Evolutionary conservation across 768 basidiomycete genomes (phyloP), one percentile per base, ranked within the genome.

Genomic region (Hirschioporus abietinus): DNA sequence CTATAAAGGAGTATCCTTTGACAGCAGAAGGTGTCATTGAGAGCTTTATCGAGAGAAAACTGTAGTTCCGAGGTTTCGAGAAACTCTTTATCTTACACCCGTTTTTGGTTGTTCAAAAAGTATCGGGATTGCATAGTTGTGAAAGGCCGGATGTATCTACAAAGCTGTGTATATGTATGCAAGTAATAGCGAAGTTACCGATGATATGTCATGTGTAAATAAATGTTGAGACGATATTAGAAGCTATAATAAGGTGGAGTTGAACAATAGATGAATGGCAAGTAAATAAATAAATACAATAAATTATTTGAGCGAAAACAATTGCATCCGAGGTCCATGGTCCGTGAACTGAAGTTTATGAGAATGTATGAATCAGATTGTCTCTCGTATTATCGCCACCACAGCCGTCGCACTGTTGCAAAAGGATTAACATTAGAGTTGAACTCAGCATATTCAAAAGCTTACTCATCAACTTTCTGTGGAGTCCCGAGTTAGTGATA

Each of bases 381-480:
- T 85, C 74, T 93, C 91, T 30, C 84, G 84, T 63, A 91, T 87
- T 36, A 92, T 78, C 18, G 84, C 86, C 57, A 90, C 86, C 30
- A 91, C 76, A 20, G 91, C 86, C 0, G 90, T 63, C 52, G 62
- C 68, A 20, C 60, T 65, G 10, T 63, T 61, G 58, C 63, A 64
- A 20, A 62, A 66, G 35, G 18, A 9, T 66, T 63, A 15, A 26
- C 59, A 63, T 1, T 25, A 66, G 5, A 26, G 9, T 20, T 20
- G 17, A 26, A 63, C 58, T 58, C 34, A 60, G n/a, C 64, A 60
- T 24, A 65, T n/a, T 26, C 58, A n/a, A 27, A 10, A 6, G 78
- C 90, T 76, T 70, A 92, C 91, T 93, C 92, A 70, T 93, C 91
- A 61, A 87, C 74, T 86, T 93, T 93, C 91, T 93, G 72, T 27